Conservation (phyloP, 2,329 filamentous ascomycete species). For the Xylaria sp. region DNA sequence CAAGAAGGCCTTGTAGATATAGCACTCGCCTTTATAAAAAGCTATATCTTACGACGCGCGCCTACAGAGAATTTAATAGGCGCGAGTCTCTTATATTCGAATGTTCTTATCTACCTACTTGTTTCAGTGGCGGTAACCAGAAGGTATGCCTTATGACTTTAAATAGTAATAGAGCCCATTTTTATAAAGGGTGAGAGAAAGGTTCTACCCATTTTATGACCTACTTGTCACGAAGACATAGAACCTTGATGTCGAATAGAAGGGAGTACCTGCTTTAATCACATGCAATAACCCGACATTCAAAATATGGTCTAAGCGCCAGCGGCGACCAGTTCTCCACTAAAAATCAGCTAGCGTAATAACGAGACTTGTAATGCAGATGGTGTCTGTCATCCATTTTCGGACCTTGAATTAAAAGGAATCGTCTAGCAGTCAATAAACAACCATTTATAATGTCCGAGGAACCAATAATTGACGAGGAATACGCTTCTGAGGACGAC, state of each 20-base stretch:
- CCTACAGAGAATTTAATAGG: too few species aligned
- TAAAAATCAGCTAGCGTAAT: not conserved
- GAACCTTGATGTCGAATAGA: not conserved
- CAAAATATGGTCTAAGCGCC: not conserved
- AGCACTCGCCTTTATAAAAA: too few species aligned
- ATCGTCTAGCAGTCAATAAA: not conserved
- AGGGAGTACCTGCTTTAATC: not conserved
- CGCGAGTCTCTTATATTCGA: too few species aligned
- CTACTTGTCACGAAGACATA: not conserved
- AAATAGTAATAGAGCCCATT: not conserved
- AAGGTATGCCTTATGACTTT: not conserved
- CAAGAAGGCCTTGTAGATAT: too few species aligned
- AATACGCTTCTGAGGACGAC: slow-evolving; percentile 77
- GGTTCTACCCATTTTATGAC: not conserved
- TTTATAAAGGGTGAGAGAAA: not conserved
- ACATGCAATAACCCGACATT: not conserved
- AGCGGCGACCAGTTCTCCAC: not conserved
- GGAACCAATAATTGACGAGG: slow-evolving; percentile 56
- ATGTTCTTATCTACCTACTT: not conserved
- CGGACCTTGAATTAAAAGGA: not conserved
- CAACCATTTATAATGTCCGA: slow-evolving; percentile 53
- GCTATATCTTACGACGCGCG: too few species aligned
- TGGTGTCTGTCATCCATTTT: not conserved
- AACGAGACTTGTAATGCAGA: not conserved
- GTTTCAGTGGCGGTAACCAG: not conserved